These are phyloP conservation scores for Phenoliferia sp. DNA, from an alignment of 1,284 basidiomycete species.

Conservation along the genomic window DNA sequence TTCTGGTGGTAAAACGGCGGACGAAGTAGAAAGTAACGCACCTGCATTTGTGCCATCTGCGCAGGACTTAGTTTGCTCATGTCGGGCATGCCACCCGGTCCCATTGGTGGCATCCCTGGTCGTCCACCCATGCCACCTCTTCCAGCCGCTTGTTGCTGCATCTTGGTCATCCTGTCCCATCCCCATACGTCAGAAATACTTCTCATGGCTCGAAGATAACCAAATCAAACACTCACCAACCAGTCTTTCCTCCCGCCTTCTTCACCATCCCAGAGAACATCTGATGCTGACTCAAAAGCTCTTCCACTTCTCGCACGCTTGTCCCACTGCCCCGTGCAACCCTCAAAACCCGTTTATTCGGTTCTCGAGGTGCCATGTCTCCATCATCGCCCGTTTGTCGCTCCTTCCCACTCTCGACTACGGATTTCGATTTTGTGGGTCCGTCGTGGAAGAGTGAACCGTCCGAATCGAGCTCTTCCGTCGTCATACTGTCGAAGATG, in stretches of 20 bases:
- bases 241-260: slow-evolving; percentile 92
- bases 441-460: slow-evolving; percentile 61
- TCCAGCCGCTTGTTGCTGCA: slow-evolving; percentile 80
- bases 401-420: slow-evolving; percentile 10
- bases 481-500: slow-evolving; percentile 97
- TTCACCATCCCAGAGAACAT: slow-evolving; percentile 99
- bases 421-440: neutral
- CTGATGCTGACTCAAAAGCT: slow-evolving; percentile 86
- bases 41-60: slow-evolving; percentile 90
- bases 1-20: neutral
- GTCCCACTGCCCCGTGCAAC: slow-evolving; percentile 95
- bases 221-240: slow-evolving; percentile 51
- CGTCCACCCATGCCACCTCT: slow-evolving; percentile 73
- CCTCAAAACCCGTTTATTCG: slow-evolving; percentile 76
- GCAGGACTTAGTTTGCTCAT: slow-evolving; percentile 55
- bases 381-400: slow-evolving; percentile 25
- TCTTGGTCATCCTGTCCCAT: slow-evolving; percentile 62
- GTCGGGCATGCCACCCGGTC: slow-evolving; percentile 31
- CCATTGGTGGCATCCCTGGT: slow-evolving; percentile 47
- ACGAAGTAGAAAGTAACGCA: slow-evolving; percentile 41
- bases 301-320: slow-evolving; percentile 92
- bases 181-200: neutral
- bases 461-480: slow-evolving; percentile 90
- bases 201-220: neutral
- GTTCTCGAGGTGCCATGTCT: slow-evolving; percentile 31